phyloP scores from a whole-genome alignment of 306 rosid species.

The Senna tora region DNA sequence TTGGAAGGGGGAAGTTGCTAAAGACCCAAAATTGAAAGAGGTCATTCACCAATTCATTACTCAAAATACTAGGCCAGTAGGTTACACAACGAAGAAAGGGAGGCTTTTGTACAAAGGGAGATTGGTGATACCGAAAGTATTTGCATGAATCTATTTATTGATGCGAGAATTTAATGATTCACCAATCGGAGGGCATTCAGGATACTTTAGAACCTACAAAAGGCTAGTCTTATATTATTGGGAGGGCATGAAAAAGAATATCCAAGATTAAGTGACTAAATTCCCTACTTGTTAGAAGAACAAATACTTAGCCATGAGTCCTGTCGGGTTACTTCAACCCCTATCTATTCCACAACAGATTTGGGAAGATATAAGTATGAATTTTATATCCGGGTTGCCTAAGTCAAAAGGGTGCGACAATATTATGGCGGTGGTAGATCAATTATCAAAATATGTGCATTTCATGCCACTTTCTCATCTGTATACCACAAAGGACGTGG shows the following conservation, averaged over 20 bases:
- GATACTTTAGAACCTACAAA: neutral
- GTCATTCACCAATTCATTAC: no score
- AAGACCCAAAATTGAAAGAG: no score
- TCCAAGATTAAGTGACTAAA: neutral
- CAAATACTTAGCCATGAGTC: neutral
- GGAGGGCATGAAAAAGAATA: neutral
- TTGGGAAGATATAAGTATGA: neutral
- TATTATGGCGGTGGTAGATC: neutral
- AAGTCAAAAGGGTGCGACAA: neutral
- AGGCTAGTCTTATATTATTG: neutral
- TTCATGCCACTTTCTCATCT: neutral
- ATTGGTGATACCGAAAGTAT: neutral
- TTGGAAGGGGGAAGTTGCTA: no score
- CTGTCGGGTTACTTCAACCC: neutral
- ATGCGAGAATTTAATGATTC: neutral
- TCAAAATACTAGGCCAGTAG: no score
- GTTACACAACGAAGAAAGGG: neutral
- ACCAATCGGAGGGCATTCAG: neutral
- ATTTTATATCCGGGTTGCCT: neutral
- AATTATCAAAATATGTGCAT: neutral
- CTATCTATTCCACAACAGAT: no score
- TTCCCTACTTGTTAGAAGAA: no score
- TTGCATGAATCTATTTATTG: accelerated
- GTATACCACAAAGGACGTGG: neutral
- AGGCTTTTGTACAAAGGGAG: neutral